A percentile compares a stretch with the other conserved stretches of the same genome.
Evolutionary conservation across 2,329 filamentous ascomycete genomes (phyloP).

Genomic region (Xylariales sp.): DNA sequence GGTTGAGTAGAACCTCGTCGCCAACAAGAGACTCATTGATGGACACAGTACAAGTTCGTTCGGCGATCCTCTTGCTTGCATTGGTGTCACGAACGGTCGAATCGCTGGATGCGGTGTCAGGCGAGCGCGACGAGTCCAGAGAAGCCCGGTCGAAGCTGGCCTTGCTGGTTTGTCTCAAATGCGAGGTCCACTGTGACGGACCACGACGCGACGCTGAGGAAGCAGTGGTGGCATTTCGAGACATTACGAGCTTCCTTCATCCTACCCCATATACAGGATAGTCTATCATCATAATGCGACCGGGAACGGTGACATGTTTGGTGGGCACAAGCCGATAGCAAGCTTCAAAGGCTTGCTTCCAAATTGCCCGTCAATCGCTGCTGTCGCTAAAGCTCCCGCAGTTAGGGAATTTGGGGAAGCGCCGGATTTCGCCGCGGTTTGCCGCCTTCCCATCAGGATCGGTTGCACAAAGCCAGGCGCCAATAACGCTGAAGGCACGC

Average conservation of each 20-base stretch:
- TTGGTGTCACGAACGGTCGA: constrained; percentile 39
- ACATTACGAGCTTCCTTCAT: constrained; percentile 17
- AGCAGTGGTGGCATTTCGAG: constrained; percentile 25
- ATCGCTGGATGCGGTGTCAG: constrained; percentile 45
- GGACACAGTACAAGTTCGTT: constrained; percentile 48
- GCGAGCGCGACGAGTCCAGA: constrained; percentile 37
- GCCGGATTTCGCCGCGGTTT: not conserved
- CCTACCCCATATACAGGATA: not conserved
- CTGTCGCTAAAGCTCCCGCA: no score
- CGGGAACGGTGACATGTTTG: not conserved
- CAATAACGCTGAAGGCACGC: no score
- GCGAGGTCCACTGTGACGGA: constrained; percentile 43
- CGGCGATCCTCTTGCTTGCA: constrained; percentile 24
- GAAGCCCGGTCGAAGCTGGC: constrained; percentile 40
- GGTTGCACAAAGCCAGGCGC: no score
- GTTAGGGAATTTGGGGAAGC: no score
- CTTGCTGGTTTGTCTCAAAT: constrained; percentile 48
- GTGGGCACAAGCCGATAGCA: no score
- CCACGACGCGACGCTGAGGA: constrained; percentile 41
- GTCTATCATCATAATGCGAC: not conserved
- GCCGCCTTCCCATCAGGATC: constrained; percentile 1
- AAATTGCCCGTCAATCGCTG: no score
- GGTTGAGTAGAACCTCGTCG: constrained; percentile 77
- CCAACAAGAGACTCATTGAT: constrained; percentile 70
- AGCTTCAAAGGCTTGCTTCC: no score